Evolutionary conservation across 441 rosid species (phyloP).

Genomic region (Raphanus hybrid): DNA sequence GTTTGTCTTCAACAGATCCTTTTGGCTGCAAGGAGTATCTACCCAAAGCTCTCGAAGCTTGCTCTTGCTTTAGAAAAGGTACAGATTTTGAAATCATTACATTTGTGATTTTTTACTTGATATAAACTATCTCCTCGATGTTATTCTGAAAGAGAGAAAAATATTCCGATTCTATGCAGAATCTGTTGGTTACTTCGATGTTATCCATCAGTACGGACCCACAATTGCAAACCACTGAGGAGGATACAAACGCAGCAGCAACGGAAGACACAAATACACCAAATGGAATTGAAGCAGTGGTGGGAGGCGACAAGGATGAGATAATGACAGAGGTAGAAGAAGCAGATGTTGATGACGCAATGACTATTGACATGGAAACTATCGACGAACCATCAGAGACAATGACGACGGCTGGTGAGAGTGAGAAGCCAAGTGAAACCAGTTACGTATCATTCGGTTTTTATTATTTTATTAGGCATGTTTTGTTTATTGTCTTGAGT

Average conservation of each 20-base stretch:
- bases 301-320: slow-evolving; percentile 66
- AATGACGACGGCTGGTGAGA: slow-evolving; percentile 25
- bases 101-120: background rate
- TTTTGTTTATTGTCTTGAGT: slow-evolving; percentile 8
- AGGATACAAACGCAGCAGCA: slow-evolving; percentile 42
- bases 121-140: background rate
- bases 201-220: slow-evolving; percentile 58
- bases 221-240: slow-evolving; percentile 48
- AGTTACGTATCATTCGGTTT: slow-evolving; percentile 36
- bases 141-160: background rate
- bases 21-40: slow-evolving; percentile 62
- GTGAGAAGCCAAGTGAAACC: slow-evolving; percentile 47
- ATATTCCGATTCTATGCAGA: slow-evolving; percentile 49
- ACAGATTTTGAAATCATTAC: slow-evolving; percentile 4
- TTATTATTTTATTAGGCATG: slow-evolving; percentile 6
- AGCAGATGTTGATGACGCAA: slow-evolving; percentile 66
- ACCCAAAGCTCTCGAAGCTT: slow-evolving; percentile 84
- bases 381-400: slow-evolving; percentile 65
- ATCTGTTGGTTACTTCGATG: slow-evolving; percentile 81
- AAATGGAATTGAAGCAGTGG: slow-evolving; percentile 65
- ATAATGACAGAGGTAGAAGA: slow-evolving; percentile 80
- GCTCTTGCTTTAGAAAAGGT: slow-evolving; percentile 96
- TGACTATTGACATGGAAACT: slow-evolving; percentile 78
- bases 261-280: slow-evolving; percentile 48
- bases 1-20: slow-evolving; percentile 60